Evolutionary conservation across 2,329 filamentous ascomycete genomes (phyloP), one percentile per base, ranked within the genome.

Genomic region (Verticillium longisporum): DNA sequence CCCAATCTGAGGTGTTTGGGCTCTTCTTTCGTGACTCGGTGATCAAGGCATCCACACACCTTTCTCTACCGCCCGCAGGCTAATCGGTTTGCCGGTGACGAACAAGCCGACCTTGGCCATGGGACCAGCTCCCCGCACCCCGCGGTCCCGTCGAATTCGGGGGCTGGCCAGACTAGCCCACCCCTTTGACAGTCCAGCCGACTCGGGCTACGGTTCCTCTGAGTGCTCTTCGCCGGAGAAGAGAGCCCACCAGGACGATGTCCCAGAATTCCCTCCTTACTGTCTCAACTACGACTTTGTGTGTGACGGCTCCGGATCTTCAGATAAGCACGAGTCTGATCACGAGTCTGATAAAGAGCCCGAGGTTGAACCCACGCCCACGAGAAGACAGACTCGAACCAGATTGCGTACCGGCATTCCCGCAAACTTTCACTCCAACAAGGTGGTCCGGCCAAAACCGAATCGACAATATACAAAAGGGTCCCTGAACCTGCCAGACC

Each of bases 401-500:
- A 50, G 45, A 11, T n/a, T 10, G n/a, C n/a, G 21, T 26, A n/a
- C 45, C 10, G 18, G 4, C n/a, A 50, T 50, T 2, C 45, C 45
- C 7, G 21, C 45, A 10, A 21, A 18, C 18, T 50, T 50, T n/a
- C 18, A 50, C 21, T 50, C 45, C 18, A 26, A 11, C 9, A 7
- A 11, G 3, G n/a, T 4, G 6, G 21, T 18, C n/a, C 45, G 9
- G 15, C 6, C n/a, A 10, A 13, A 50, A 21, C 21, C 45, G 21
- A 26, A 9, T 7, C 45, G 18, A 10, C n/a, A 50, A 21, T 9
- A 21, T 7, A 5, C 45, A 21, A n/a, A 50, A 55, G n/a, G 54
- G 13, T 33, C 54, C 6, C 14, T 61, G 11, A 33, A 55, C 21
- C 33, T 34, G 36, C 71, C 76, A 3, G 82, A 86, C 65, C 79